These are phyloP conservation scores for Coniferiporia sulphurascens DNA, from an alignment of 1,284 basidiomycete species.

Conservation along the genomic window DNA sequence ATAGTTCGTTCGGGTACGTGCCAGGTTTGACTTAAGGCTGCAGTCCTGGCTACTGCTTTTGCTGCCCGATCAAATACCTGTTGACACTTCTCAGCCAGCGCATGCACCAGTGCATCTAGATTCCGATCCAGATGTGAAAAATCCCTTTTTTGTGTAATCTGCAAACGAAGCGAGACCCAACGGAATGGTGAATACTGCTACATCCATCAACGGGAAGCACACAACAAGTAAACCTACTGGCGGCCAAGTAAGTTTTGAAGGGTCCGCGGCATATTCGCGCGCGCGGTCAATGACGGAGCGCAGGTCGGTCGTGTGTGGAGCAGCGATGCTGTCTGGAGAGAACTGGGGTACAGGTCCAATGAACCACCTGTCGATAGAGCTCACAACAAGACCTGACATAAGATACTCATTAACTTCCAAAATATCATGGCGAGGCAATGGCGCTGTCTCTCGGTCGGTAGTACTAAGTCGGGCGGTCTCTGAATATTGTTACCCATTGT, in stretches of 20 bases:
- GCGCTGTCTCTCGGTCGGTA: constrained; percentile 1
- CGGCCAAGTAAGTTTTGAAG: constrained; percentile 27
- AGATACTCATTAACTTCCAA: constrained; percentile 78
- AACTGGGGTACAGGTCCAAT: constrained; percentile 57
- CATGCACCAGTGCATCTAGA: constrained; percentile 58
- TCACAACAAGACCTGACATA: constrained; percentile 60
- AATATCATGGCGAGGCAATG: constrained; percentile 60
- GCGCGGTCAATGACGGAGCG: constrained; percentile 43
- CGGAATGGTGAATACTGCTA: not conserved
- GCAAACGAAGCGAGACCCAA: constrained; percentile 14
- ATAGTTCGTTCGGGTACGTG: constrained; percentile 25
- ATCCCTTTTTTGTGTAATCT: constrained; percentile 48
- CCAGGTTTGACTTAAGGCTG: constrained; percentile 37
- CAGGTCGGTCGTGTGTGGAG: constrained; percentile 36
- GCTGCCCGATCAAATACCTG: constrained; percentile 59
- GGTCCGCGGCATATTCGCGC: constrained; percentile 40
- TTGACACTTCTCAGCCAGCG: constrained; percentile 57
- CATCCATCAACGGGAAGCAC: constrained; percentile 8
- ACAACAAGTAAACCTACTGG: constrained; percentile 21
- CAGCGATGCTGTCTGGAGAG: constrained; percentile 50
- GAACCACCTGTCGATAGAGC: constrained; percentile 75
- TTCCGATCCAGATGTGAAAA: constrained; percentile 61
- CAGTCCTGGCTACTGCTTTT: constrained; percentile 57
- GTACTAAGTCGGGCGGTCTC: constrained; percentile 23
- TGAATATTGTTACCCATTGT: constrained; percentile 16